phyloP scores from a whole-genome alignment of 306 rosid genomes.

The Gastrolobium villosum region DNA sequence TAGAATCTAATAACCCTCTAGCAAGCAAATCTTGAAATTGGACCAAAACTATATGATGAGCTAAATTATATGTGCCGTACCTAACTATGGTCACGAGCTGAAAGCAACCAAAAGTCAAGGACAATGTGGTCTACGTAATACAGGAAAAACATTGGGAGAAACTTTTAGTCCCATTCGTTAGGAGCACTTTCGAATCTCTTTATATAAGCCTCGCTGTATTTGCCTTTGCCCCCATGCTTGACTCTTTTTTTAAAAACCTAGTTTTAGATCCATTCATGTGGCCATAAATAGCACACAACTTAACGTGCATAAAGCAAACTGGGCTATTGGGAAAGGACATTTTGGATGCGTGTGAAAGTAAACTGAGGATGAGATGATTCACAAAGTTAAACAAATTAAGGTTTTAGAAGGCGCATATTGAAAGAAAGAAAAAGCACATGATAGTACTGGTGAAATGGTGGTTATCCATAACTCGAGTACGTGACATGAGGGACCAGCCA shows the following conservation, averaged over 20 bases:
- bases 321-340: conserved; percentile 40
- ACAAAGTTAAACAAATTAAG: conserved; percentile 28
- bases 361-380: conserved; percentile 16
- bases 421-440: conserved; percentile 33
- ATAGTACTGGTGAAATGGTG: neutral
- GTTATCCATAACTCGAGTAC: conserved; percentile 23
- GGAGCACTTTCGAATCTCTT: neutral
- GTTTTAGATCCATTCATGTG: conserved; percentile 27
- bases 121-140: neutral
- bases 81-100: neutral
- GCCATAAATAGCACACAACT: conserved; percentile 41
- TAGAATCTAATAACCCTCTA: neutral
- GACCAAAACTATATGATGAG: neutral
- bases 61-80: neutral
- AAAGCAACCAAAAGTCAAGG: neutral
- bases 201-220: neutral
- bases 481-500: conserved; percentile 38
- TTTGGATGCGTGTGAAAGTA: conserved; percentile 41
- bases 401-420: conserved; percentile 13
- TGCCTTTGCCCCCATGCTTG: conserved; percentile 8
- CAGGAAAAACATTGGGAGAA: neutral
- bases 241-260: neutral
- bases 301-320: conserved; percentile 39
- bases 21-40: neutral
- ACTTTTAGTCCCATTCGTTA: neutral